Conservation (phyloP, 2,329 filamentous ascomycete genomes). For the Penicillium sp. region DNA sequence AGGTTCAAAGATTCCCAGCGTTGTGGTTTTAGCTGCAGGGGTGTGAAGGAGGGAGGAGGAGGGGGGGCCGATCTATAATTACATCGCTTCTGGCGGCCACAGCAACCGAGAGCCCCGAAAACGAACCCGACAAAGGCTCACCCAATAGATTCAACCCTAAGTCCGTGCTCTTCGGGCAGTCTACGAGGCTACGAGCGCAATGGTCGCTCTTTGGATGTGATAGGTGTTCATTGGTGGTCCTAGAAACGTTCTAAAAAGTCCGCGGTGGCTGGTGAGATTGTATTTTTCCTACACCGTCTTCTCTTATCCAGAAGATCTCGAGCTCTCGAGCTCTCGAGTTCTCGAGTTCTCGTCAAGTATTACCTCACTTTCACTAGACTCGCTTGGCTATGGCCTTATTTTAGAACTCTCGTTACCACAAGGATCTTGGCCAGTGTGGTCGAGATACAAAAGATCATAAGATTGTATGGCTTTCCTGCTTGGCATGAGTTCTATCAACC, state of each 20-base stretch:
- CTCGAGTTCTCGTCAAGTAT: constrained; percentile 13
- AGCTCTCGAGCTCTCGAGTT: constrained; percentile 14
- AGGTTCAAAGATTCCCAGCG: constrained; percentile 29
- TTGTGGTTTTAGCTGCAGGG: constrained; percentile 9
- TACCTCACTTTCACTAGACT: constrained; percentile 3
- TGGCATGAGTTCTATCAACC: background rate
- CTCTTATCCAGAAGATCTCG: constrained; percentile 10
- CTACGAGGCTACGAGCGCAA: background rate
- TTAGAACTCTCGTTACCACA: constrained; percentile 5
- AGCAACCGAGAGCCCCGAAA: constrained; percentile 6
- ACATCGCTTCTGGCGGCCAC: constrained; percentile 5
- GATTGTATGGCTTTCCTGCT: background rate
- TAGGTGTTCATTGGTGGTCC: background rate
- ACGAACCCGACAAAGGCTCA: background rate
- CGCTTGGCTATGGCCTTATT: constrained; percentile 3
- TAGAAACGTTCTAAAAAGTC: background rate
- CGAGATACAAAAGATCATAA: constrained; percentile 4
- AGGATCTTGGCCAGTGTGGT: constrained; percentile 5
- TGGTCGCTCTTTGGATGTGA: background rate
- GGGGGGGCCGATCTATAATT: constrained; percentile 10
- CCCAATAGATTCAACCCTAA: background rate
- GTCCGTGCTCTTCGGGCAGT: background rate
- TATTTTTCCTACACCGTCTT: constrained; percentile 6
- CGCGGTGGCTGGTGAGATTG: background rate
- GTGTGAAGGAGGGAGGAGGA: background rate